Base-by-base conservation (phyloP, 225 moss, liverwort and hornwort species). In the Sphagnum tenellum region DNA sequence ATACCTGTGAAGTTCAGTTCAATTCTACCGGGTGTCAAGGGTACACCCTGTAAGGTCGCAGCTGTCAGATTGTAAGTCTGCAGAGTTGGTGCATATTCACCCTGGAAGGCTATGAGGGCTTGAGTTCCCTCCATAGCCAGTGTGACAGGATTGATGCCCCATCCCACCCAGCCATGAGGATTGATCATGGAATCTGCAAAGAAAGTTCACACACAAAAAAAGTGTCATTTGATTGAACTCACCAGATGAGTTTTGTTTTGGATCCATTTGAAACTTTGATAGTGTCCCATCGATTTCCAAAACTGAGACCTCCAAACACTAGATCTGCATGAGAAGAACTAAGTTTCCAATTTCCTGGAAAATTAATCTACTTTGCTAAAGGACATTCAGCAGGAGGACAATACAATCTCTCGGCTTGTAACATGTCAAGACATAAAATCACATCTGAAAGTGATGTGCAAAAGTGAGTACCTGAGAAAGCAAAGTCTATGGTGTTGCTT, bases 161-260 rank as follows among this genome's bases (percentile, higher is more conserved):
- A 94, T 0, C 90, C 90, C 3, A 86, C 86, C 93, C 93, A 94
- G 2, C 90, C 90, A 48, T 4, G 13, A 1, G 67, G 9, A 13
- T 59, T 72, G 4, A 79, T 71, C 13, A 80, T 75, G 60, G 77
- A 70, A 7, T 66, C 84, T 84, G 75, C 59, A 65, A 4, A 12
- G 12, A 47, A 46, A 5, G 11, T 1, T 5, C 10, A 61, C 44
- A 5, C 45, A 46, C 61, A 29, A 29, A 29, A 29, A 29, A 29
- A 29, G 29, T 29, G 29, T 29, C 29, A 29, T 29, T 29, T 29
- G 29, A 29, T 29, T 29, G 29, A 29, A 29, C 29, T 29, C 29
- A 29, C 29, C 1, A 1, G 29, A 29, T 29, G 29, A 29, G 29
- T 29, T 29, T 29, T 29, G 29, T 29, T 29, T 29, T 29, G 29